Conservation (phyloP, 139 green algal species). For the Chlamydomonas sp. region DNA sequence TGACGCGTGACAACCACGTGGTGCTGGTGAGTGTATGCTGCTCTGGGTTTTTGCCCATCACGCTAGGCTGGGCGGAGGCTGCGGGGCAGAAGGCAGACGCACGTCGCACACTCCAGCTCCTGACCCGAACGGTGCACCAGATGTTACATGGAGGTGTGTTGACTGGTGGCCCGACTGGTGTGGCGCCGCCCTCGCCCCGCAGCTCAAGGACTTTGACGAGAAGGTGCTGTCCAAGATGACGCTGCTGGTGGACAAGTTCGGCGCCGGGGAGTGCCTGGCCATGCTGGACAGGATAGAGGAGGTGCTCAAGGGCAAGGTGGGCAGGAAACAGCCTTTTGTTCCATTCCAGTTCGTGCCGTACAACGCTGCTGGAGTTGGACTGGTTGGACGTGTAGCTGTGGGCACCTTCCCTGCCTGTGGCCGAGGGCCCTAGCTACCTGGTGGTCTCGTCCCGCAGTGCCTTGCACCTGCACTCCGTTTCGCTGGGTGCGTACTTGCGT, state of each 20-base stretch:
- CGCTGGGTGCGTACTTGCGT: neutral
- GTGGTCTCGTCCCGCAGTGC: no score
- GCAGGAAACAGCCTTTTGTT: neutral
- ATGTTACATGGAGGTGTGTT: no score
- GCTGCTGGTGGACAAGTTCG: constrained; percentile 38
- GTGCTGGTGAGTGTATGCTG: constrained; percentile 7
- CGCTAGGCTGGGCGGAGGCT: no score
- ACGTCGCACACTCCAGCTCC: no score
- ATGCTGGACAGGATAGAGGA: constrained; percentile 41
- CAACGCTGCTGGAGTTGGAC: no score
- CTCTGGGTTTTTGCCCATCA: neutral
- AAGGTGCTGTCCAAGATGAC: constrained; percentile 40
- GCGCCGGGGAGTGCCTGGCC: constrained; percentile 22
- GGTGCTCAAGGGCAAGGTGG: constrained; percentile 32
- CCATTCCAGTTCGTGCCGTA: no score
- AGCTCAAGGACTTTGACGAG: constrained; percentile 44
- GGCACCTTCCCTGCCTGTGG: no score
- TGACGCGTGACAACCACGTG: constrained; percentile 37
- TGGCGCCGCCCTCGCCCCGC: neutral
- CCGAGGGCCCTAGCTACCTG: no score
- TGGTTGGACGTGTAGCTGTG: no score
- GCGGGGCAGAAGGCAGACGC: no score
- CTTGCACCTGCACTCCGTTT: neutral
- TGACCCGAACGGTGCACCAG: no score
- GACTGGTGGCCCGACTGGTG: no score